These are phyloP conservation scores for Dryas drummondii DNA, from an alignment of 306 rosid species.

Conservation along the genomic window DNA sequence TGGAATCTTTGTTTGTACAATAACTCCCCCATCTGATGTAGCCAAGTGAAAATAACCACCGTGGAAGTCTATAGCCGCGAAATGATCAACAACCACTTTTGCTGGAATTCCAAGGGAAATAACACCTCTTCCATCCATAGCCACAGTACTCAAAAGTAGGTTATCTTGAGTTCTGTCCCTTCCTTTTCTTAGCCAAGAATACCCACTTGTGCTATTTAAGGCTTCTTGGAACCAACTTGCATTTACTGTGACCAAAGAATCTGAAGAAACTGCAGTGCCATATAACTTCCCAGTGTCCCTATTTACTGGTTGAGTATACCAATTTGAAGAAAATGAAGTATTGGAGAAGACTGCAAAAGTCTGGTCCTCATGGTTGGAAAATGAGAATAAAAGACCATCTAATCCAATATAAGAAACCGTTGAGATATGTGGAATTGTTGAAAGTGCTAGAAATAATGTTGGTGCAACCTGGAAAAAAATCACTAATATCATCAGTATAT, in stretches of 20 bases:
- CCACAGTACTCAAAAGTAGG: slow-evolving; percentile 20
- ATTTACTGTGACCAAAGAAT: not conserved
- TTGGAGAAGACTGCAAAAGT: slow-evolving; percentile 20
- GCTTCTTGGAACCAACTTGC: slow-evolving; percentile 29
- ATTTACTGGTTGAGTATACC: slow-evolving; percentile 20
- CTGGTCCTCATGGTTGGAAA: slow-evolving; percentile 9
- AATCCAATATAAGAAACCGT: slow-evolving; percentile 25
- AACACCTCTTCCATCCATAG: slow-evolving; percentile 29
- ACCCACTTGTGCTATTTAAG: slow-evolving; percentile 22
- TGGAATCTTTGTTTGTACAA: slow-evolving; percentile 19
- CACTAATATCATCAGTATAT: not conserved
- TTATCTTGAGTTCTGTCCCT: slow-evolving; percentile 7
- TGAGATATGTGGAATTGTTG: slow-evolving; percentile 20
- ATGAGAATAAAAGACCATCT: slow-evolving; percentile 22
- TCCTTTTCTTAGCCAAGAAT: slow-evolving; percentile 15
- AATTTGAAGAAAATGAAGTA: not conserved
- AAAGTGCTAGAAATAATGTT: slow-evolving; percentile 21
- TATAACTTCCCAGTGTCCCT: slow-evolving; percentile 19
- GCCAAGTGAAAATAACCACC: slow-evolving; percentile 29
- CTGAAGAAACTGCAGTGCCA: slow-evolving; percentile 4
- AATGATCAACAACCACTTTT: not conserved
- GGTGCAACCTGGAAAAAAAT: slow-evolving; percentile 31
- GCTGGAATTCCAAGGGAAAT: slow-evolving; percentile 24
- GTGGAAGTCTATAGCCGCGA: slow-evolving; percentile 17
- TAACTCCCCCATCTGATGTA: slow-evolving; percentile 15